phyloP scores from a whole-genome alignment of 805 yeast species.

The Jamesozyma lodderae region DNA sequence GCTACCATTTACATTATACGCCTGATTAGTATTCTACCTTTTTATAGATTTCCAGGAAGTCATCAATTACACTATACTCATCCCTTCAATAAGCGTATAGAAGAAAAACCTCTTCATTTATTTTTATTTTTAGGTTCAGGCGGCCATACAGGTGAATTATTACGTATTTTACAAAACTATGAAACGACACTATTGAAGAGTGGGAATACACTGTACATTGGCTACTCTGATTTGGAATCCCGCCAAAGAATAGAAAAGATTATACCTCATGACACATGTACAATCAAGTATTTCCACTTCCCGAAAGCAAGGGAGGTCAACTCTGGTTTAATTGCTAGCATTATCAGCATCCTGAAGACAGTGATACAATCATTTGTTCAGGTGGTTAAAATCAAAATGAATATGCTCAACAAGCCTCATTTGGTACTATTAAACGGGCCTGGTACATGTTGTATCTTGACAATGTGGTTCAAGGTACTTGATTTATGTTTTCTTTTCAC shows the following conservation, averaged over 20 bases:
- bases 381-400: constrained; percentile 12
- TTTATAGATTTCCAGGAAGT: neutral
- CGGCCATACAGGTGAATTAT: constrained; percentile 94
- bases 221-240: constrained; percentile 31
- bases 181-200: constrained; percentile 38
- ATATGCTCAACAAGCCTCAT: constrained; percentile 18
- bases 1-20: neutral
- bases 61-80: too few species aligned
- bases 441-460: constrained; percentile 30
- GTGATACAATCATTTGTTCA: constrained; percentile 18
- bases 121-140: constrained; percentile 86
- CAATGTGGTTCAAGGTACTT: constrained; percentile 22
- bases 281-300: constrained; percentile 19
- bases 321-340: constrained; percentile 28
- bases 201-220: constrained; percentile 32
- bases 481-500: constrained; percentile 15
- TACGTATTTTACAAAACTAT: constrained; percentile 46
- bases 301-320: constrained; percentile 33
- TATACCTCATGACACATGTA: constrained; percentile 2
- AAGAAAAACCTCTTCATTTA: constrained; percentile 21
- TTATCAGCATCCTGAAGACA: constrained; percentile 29
- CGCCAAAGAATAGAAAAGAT: constrained; percentile 31
- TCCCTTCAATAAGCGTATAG: too few species aligned
- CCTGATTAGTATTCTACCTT: neutral
- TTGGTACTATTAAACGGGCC: constrained; percentile 33